Base-by-base conservation (phyloP, 2,329 filamentous ascomycete species). In the Aspergillus latus region DNA sequence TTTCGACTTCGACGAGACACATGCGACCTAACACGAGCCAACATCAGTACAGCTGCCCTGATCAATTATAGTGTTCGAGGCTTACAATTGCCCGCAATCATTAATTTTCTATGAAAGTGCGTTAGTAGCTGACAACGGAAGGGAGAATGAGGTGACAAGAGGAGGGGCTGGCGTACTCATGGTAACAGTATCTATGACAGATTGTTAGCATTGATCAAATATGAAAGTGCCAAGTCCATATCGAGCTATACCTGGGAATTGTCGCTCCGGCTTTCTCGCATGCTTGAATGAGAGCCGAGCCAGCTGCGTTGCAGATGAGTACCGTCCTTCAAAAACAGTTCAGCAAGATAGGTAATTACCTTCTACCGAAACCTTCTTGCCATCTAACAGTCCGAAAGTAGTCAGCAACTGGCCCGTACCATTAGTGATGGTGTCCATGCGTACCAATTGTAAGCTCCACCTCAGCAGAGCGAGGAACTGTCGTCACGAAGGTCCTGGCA, bases 1-100 rank as follows among this genome's bases (percentile, higher is more conserved):
- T 86, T 80, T 97, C 94, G 65, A 99, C 94, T 82, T 99, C 94
- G 72, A 99, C 94, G 72, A 99, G 81, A 79, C 94, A 99, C 94
- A 99, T 99, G 81, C 94, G 92, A 78, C 75, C 75, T 78, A 53
- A 34, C 49, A 11, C 49, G 59, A 42, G 52, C 60, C 59, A 57
- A 59, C 21, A 32, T 56, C 40, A 50, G 34, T 29, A 51, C 21
- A n/a, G 21, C 37, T 42, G 11, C 6, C 8, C n/a, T 13, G n/a
- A 7, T 28, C 11, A n/a, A 5, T 11, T 26, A 32, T 11, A 40
- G 9, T 54, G 10, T 2, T 32, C 11, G 7, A 32, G 36, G 64
- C 73, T 45, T 68, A 80, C 94, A 99, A 80, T 97, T 99, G 78
- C 94, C 94, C 71, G 94, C 94, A 83, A 99, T 96, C 88, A 96